Conservation (phyloP, 257 asterid genomes). For the Nicotiana attenuata region DNA sequence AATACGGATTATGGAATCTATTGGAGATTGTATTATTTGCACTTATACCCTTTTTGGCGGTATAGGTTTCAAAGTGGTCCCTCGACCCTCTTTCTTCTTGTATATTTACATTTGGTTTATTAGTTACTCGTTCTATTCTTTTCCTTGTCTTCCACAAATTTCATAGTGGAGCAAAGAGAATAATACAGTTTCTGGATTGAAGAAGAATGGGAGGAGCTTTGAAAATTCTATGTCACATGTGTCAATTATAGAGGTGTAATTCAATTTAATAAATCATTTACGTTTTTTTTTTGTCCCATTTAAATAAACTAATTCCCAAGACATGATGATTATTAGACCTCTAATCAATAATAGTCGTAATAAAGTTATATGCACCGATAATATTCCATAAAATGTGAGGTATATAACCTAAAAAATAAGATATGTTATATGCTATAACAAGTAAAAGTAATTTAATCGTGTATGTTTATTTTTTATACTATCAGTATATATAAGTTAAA, state of each 20-base stretch:
- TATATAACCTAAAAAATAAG: too few relatives aligned
- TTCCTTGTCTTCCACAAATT: neutral
- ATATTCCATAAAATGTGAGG: too few relatives aligned
- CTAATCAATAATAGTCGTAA: too few relatives aligned
- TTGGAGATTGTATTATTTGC: neutral
- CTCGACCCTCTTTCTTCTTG: neutral
- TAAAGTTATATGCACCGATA: too few relatives aligned
- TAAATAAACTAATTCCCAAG: neutral
- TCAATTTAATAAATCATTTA: too few relatives aligned
- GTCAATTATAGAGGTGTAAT: neutral
- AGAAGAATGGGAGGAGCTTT: neutral
- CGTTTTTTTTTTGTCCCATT: neutral
- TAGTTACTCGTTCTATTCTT: neutral
- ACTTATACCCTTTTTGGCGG: neutral
- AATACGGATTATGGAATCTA: neutral
- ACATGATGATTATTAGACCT: too few relatives aligned
- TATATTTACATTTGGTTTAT: neutral
- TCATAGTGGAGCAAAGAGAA: neutral
- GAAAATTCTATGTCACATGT: neutral
- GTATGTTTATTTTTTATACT: too few relatives aligned
- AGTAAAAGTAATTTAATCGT: too few relatives aligned
- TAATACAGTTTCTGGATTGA: neutral
- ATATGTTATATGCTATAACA: too few relatives aligned
- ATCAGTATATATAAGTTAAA: too few relatives aligned
- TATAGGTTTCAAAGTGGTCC: neutral